Conservation (phyloP, 1,284 basidiomycete species). For the Ustilago shanxiensis region DNA sequence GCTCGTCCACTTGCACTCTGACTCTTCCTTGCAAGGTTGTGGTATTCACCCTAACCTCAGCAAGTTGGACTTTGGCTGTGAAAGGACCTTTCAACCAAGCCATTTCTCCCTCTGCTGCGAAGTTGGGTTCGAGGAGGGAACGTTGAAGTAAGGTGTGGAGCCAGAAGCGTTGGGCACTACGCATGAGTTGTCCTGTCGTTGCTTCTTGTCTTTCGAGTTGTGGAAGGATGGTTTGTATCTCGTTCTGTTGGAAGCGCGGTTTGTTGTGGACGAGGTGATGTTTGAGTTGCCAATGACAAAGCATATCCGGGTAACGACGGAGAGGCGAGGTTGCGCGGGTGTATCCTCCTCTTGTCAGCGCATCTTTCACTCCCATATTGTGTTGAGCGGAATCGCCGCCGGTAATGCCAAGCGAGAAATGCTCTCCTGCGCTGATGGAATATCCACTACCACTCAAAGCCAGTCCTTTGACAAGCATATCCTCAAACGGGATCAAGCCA, state of each 20-base stretch:
- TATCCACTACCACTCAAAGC: conserved; percentile 26
- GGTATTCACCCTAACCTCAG: conserved; percentile 41
- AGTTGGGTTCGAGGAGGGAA: conserved; percentile 12
- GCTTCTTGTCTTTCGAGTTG: conserved; percentile 54
- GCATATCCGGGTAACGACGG: conserved; percentile 84
- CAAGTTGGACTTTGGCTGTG: conserved; percentile 32
- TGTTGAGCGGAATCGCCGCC: conserved; percentile 65
- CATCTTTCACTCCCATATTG: conserved; percentile 7
- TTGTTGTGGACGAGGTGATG: conserved; percentile 73
- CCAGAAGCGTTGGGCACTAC: conserved; percentile 48
- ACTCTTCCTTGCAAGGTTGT: conserved; percentile 32
- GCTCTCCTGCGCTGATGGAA: conserved; percentile 73
- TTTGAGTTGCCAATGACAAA: conserved; percentile 96
- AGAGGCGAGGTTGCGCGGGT: conserved; percentile 88
- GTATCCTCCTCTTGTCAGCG: conserved; percentile 73
- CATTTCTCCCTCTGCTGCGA: neutral
- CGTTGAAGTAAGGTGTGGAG: conserved; percentile 30
- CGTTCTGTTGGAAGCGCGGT: conserved; percentile 9
- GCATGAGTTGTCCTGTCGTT: conserved; percentile 38
- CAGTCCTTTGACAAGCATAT: conserved; percentile 27
- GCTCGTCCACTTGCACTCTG: conserved; percentile 37
- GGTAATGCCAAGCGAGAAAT: conserved; percentile 80
- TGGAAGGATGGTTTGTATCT: conserved; percentile 30
- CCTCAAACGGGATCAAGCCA: conserved; percentile 32
- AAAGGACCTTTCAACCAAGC: conserved; percentile 18